Base-by-base conservation (phyloP, 2,329 filamentous ascomycete species). In the Aureobasidium lini region DNA sequence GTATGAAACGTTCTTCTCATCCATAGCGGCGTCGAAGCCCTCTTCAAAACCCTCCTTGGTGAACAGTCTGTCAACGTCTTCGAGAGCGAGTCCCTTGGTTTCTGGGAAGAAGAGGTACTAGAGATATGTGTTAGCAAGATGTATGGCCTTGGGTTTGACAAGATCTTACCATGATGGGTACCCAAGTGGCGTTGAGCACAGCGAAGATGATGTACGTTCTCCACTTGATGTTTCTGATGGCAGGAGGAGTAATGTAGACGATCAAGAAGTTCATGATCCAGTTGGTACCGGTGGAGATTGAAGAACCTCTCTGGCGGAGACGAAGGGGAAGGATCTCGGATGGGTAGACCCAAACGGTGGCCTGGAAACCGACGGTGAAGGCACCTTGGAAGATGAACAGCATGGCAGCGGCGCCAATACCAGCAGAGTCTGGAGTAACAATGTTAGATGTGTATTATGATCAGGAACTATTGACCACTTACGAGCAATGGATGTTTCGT, bases 321-420 rank as follows among this genome's bases (percentile, higher is more conserved):
- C 77, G 77, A 63, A 84, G 70, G 31, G 83, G 80, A 62, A 81
- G 79, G 62, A 85, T 80, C 67, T 86, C 83, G 36, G 82, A 80
- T 0, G 82, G 81, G 68, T 84, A 85, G 6, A 85, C 72, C 82
- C 82, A 85, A 6, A 83, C 81, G 64, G 84, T 81, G 28, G 81
- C 81, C 34, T 84, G 75, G 79, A 81, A 84, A 15, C 78, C 80
- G 44, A 80, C 74, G 34, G 81, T 83, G 67, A 86, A 86, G 66
- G 81, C 82, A 1, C 81, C 81, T 64, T 84, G 84, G 71, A 85
- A 85, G 16, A 83, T 79, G 70, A 86, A 86, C 15, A 86, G 75
- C 66, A 85, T 84, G 0, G 78, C 75, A 2, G 77, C 75, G 1
- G 76, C 76, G 11, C 61, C 66, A 16, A 63, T 59, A 36, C 68